A percentile compares a stretch with the other conserved stretches of the same genome.
phyloP scores from a whole-genome alignment of 257 asterid species.

The Primulina huaijiensis region DNA sequence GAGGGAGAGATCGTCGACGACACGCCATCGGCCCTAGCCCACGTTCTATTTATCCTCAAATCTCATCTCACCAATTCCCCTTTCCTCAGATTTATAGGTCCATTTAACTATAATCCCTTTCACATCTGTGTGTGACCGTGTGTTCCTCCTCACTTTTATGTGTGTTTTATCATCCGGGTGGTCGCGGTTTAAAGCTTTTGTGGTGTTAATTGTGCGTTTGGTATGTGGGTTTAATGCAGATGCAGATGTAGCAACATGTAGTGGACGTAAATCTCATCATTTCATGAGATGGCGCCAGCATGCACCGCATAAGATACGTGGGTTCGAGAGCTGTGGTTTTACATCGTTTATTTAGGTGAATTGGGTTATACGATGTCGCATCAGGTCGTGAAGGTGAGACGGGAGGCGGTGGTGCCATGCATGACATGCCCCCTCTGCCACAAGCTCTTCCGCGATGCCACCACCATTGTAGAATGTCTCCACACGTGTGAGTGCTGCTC shows the following conservation, averaged over 20 bases:
- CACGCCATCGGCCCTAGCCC: conserved; percentile 26
- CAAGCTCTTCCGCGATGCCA: conserved; percentile 84
- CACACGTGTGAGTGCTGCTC: conserved; percentile 73
- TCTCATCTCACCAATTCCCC: conserved; percentile 11
- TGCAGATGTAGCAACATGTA: conserved; percentile 25
- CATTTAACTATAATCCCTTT: conserved; percentile 14
- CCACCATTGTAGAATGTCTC: conserved; percentile 92
- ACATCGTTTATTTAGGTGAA: conserved; percentile 38
- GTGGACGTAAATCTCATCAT: conserved; percentile 62
- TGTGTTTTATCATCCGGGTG: conserved; percentile 13
- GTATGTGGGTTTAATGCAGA: conserved; percentile 57
- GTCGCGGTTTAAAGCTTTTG: conserved; percentile 13
- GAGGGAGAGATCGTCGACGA: conserved; percentile 35
- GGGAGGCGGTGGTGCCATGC: conserved; percentile 85
- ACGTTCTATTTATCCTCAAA: conserved; percentile 35
- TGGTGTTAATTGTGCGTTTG: conserved; percentile 31
- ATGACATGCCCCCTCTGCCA: conserved; percentile 96
- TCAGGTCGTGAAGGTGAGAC: conserved; percentile 72
- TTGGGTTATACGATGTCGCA: conserved; percentile 70
- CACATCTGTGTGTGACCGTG: conserved; percentile 19
- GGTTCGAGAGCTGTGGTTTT: conserved; percentile 23
- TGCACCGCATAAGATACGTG: conserved; percentile 62
- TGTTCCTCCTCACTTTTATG: not conserved
- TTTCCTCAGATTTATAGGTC: conserved; percentile 41
- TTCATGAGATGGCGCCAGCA: conserved; percentile 46